Evolutionary conservation across 176 grass and related monocot species (phyloP).

Genomic region (Zizania latifolia): DNA sequence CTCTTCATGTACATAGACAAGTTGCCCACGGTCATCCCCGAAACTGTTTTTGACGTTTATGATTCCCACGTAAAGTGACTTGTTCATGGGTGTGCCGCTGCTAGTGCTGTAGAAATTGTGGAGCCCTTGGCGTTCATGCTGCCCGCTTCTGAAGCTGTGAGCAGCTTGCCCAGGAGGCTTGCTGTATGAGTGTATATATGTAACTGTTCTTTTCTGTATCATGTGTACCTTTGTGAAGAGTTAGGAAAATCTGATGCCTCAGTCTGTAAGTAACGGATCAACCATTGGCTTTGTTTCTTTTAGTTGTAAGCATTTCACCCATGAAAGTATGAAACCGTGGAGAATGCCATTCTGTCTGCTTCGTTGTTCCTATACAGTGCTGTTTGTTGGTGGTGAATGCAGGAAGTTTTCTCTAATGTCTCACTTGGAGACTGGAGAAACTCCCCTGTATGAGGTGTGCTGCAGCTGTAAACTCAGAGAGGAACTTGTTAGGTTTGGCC

Average conservation of each 20-base stretch:
- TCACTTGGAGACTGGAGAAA: too few species aligned
- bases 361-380: not conserved
- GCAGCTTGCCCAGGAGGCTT: conserved; percentile 25
- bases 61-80: conserved; percentile 78
- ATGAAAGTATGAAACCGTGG: not conserved
- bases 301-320: not conserved
- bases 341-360: not conserved
- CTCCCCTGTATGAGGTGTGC: too few species aligned
- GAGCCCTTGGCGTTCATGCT: conserved; percentile 21
- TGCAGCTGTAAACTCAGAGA: too few species aligned
- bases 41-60: conserved; percentile 59
- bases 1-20: conserved; percentile 89
- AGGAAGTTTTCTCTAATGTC: too few species aligned
- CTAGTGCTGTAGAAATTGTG: conserved; percentile 9
- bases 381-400: not conserved
- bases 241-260: not conserved
- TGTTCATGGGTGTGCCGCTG: not conserved
- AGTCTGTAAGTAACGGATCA: conserved; percentile 10
- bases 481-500: too few species aligned
- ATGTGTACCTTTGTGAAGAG: not conserved
- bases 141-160: not conserved
- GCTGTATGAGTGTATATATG: conserved; percentile 17
- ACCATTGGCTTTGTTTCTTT: not conserved
- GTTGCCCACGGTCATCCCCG: conserved; percentile 65
- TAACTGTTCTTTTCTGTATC: conserved; percentile 24